Percentiles rank a stretch among this genome's conserved stretches.
Evolutionary conservation across 345 rosid species (phyloP).

Genomic region (Raphanus sativus): DNA sequence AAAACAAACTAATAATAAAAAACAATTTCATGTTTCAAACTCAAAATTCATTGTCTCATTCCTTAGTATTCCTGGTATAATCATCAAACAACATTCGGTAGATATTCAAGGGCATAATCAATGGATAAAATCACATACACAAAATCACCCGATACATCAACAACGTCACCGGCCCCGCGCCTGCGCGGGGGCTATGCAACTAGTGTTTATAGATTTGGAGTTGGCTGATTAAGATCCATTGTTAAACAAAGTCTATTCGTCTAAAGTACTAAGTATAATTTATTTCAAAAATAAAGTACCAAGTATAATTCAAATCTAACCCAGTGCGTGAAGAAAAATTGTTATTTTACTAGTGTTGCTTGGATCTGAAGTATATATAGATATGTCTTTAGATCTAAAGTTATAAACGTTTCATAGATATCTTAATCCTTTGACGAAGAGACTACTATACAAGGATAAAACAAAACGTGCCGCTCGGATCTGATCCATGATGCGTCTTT

Average conservation of each 20-base stretch:
- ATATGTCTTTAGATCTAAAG: background rate
- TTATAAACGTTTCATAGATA: background rate
- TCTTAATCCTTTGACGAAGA: background rate
- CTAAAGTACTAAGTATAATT: background rate
- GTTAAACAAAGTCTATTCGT: background rate
- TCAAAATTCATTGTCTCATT: no score
- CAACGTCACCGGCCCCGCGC: no score
- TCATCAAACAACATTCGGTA: no score
- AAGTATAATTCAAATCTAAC: background rate
- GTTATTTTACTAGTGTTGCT: background rate
- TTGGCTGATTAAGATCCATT: background rate
- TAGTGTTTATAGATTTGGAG: background rate
- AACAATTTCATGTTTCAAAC: no score
- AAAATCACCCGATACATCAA: no score
- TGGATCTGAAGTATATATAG: background rate
- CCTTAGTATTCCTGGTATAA: no score
- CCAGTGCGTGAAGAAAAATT: background rate
- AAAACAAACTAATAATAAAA: no score
- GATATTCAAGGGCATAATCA: no score
- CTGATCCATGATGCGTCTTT: constrained; percentile 26
- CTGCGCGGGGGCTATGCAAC: no score
- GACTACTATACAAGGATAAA: background rate
- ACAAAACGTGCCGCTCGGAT: constrained; percentile 22
- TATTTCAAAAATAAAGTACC: background rate
- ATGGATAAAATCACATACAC: no score